phyloP scores from a whole-genome alignment of 352 stramenopile genomes.

The Globisporangium splendens region DNA sequence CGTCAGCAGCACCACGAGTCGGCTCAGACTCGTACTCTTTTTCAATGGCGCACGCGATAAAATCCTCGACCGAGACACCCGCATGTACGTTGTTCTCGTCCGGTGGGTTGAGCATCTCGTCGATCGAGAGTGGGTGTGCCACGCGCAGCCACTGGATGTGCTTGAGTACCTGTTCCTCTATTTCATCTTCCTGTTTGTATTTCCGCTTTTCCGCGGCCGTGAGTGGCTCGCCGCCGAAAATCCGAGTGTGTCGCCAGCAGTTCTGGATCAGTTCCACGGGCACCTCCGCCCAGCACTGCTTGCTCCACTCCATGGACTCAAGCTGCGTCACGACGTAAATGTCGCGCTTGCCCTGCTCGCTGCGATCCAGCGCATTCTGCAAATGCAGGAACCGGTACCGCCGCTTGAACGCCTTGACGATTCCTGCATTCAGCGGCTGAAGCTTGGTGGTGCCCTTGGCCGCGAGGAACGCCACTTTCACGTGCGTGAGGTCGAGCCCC shows the following conservation, averaged over 20 bases:
- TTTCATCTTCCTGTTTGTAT: slow-evolving; percentile 4
- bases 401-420: slow-evolving; percentile 18
- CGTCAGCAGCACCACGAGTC: not conserved
- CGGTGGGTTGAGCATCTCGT: slow-evolving; percentile 5
- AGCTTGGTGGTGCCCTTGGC: slow-evolving; percentile 12
- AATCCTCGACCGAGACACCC: slow-evolving; percentile 10
- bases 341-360: slow-evolving; percentile 14
- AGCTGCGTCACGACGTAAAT: slow-evolving; percentile 18
- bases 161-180: slow-evolving; percentile 6
- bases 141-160: slow-evolving; percentile 11
- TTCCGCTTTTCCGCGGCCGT: slow-evolving; percentile 10
- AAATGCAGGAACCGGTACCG: slow-evolving; percentile 17
- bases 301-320: slow-evolving; percentile 17
- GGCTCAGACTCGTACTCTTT: slow-evolving; percentile 5
- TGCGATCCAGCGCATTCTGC: slow-evolving; percentile 15
- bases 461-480: slow-evolving; percentile 11
- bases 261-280: slow-evolving; percentile 1
- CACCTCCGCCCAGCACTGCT: slow-evolving; percentile 8
- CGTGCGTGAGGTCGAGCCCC: slow-evolving; percentile 17
- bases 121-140: not conserved
- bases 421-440: slow-evolving; percentile 18
- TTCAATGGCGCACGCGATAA: slow-evolving; percentile 12
- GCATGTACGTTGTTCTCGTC: slow-evolving; percentile 14
- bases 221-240: slow-evolving; percentile 8
- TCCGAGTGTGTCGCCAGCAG: slow-evolving; percentile 7